Evolutionary conservation across 495 filamentous ascomycete species (phyloP).

Genomic region (Terfezia boudieri): DNA sequence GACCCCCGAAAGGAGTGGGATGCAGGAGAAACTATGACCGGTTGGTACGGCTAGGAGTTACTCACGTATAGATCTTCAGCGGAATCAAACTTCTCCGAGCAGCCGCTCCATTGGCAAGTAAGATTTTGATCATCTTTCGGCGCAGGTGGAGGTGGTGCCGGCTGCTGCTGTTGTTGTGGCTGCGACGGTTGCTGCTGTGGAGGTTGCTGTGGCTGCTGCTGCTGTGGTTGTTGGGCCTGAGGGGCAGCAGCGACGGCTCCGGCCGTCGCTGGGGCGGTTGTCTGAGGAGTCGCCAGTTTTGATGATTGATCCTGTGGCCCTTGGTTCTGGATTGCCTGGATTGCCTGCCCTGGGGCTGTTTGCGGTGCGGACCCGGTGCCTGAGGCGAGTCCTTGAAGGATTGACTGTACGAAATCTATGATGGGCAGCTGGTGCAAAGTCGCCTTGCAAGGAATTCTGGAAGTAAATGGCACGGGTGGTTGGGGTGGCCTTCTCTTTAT

Average conservation of each 20-base stretch:
- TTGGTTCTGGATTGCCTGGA: neutral
- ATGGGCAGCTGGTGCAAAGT: neutral
- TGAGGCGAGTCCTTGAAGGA: neutral
- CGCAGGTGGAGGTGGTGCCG: slow-evolving; percentile 1
- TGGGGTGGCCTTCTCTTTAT: no score
- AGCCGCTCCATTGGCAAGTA: slow-evolving; percentile 69
- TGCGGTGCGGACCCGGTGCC: neutral
- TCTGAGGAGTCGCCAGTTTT: neutral
- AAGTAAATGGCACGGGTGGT: no score
- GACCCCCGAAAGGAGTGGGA: neutral
- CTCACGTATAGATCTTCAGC: slow-evolving; percentile 83
- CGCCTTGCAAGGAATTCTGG: no score
- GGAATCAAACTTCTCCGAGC: slow-evolving; percentile 54
- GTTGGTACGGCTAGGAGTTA: slow-evolving; percentile 8
- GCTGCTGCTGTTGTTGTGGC: neutral
- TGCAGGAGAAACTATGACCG: neutral
- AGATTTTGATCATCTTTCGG: slow-evolving; percentile 37
- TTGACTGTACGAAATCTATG: neutral
- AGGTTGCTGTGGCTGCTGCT: neutral
- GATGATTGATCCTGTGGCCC: neutral
- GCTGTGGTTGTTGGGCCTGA: neutral
- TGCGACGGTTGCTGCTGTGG: neutral
- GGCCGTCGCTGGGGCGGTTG: neutral
- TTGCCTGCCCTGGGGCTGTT: neutral
- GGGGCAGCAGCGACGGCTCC: neutral